These are phyloP conservation scores for Hagleromyces aurorensis DNA, from an alignment of 805 yeast genomes.

Conservation along the genomic window DNA sequence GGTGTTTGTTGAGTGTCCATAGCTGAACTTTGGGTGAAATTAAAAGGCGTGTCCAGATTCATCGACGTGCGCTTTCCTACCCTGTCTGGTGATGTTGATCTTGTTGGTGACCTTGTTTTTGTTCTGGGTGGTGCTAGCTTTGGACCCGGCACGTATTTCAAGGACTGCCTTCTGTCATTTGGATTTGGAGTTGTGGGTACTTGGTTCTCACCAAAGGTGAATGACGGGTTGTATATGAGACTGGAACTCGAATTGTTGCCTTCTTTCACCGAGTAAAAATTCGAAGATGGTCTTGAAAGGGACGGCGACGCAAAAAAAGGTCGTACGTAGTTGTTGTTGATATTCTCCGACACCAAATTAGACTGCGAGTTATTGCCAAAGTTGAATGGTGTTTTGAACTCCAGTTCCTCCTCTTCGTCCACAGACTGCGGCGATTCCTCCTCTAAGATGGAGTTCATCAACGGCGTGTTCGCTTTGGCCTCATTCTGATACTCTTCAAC, in stretches of 20 bases:
- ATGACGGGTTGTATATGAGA: slow-evolving; percentile 25
- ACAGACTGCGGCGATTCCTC: slow-evolving; percentile 19
- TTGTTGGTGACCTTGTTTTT: slow-evolving; percentile 23
- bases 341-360: neutral
- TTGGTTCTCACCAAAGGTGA: slow-evolving; percentile 26
- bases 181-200: neutral
- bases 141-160: slow-evolving; percentile 27
- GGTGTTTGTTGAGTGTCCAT: slow-evolving; percentile 10
- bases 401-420: slow-evolving; percentile 4
- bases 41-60: slow-evolving; percentile 24
- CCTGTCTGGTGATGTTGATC: slow-evolving; percentile 25
- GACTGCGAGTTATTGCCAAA: slow-evolving; percentile 5
- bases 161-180: slow-evolving; percentile 14
- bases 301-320: slow-evolving; percentile 18
- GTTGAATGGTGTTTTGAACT: neutral
- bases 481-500: no score
- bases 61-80: slow-evolving; percentile 16
- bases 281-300: slow-evolving; percentile 13
- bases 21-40: slow-evolving; percentile 15
- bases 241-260: slow-evolving; percentile 31
- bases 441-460: slow-evolving; percentile 25
- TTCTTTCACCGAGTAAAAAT: slow-evolving; percentile 23
- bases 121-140: slow-evolving; percentile 27
- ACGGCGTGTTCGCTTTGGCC: slow-evolving; percentile 13
- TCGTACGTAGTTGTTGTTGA: slow-evolving; percentile 1